Conservation (phyloP, 257 asterid species). For the Pogostemon cablin region DNA sequence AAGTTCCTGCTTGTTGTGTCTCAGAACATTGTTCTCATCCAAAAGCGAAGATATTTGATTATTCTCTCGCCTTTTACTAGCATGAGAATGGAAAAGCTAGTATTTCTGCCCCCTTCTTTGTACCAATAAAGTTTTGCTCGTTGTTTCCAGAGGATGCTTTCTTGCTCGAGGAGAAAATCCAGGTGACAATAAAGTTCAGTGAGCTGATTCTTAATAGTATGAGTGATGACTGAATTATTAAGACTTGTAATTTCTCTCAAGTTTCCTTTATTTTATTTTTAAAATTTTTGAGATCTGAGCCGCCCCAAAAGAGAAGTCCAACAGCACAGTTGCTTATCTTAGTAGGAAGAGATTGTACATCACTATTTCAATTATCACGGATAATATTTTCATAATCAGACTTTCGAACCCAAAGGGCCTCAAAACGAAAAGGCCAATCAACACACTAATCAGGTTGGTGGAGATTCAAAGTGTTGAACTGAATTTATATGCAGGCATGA, state of each 20-base stretch:
- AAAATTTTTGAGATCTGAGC: neutral
- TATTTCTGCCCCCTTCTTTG: neutral
- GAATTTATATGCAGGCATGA: neutral
- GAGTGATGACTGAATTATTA: no score
- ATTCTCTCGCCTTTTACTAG: neutral
- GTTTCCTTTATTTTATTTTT: neutral
- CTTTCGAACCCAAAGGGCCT: neutral
- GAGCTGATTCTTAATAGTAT: no score
- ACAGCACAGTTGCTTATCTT: no score
- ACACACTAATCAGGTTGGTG: neutral
- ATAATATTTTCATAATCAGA: neutral
- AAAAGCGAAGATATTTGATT: neutral
- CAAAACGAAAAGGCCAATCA: neutral
- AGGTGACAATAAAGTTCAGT: no score
- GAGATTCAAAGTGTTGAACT: neutral
- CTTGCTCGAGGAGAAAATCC: neutral
- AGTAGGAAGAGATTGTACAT: no score
- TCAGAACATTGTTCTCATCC: no score
- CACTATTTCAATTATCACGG: neutral
- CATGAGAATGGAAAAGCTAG: neutral
- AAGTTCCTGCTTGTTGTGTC: neutral
- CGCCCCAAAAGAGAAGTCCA: no score
- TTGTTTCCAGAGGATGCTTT: neutral
- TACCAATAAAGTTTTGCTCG: neutral
- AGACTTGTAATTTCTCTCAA: no score